Evolutionary conservation across 1,139 yeast genomes (phyloP), one percentile per base, ranked within the genome.

Genomic region (Candida neerlandica): DNA sequence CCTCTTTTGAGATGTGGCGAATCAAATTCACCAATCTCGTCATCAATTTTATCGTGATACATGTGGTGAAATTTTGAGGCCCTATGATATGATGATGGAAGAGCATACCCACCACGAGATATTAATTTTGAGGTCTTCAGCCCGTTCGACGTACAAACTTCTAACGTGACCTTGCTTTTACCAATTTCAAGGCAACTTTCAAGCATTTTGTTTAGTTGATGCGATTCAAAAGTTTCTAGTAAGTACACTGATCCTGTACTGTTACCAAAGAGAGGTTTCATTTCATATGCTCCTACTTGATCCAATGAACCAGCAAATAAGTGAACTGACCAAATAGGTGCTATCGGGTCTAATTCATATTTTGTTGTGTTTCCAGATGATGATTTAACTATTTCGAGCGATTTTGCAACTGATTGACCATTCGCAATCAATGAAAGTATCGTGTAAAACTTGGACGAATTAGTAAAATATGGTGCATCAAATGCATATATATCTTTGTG

Each of bases 251-350:
- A 48, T 0, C 80, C 79, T 56, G 66, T 60, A 2, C 77, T 66
- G 11, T 58, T 60, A 48, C 53, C 57, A 4, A 65, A 58, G 50
- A 75, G 57, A 0, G 65, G 50, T 46, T 65, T 69, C 77, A 73
- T 70, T 51, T 75, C 80, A 52, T 69, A 71, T 10, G 70, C 54
- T 1, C 80, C 80, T 2, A 66, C 70, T 54, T 75, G 80, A 45
- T 75, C 78, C 23, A 70, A 58, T 0, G 77, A 71, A 0, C 74
- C 77, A 1, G 68, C 54, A 55, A 65, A 70, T 6, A 74, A 41
- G 48, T 70, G 65, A 16, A 65, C 56, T 0, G 66, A 50, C 70
- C 76, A 73, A 16, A 57, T 59, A 0, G 78, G 71, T 2, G 55
- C 32, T 9, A 50, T 51, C 2, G 51, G 52, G 10, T 49, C 51